These are phyloP conservation scores for Pleurotus ostreatus DNA, from an alignment of 768 basidiomycete genomes.

Conservation along the genomic window DNA sequence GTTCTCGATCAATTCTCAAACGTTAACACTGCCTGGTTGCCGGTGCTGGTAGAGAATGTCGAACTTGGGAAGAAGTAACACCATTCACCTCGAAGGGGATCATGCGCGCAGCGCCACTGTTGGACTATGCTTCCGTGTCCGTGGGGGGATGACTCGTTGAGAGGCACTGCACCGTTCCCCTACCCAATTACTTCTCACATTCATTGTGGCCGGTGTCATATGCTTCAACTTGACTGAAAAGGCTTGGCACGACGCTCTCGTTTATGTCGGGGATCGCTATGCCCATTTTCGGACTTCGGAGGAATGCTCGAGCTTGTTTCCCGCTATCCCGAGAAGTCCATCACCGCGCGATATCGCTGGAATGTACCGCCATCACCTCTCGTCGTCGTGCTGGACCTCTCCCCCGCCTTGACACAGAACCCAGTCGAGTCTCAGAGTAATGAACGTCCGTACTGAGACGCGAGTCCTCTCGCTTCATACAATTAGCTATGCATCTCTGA, in stretches of 20 bases:
- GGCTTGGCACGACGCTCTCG: not conserved
- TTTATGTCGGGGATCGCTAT: not conserved
- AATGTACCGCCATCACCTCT: constrained; percentile 3
- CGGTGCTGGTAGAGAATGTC: too few relatives aligned
- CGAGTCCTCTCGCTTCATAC: not conserved
- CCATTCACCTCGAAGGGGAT: too few relatives aligned
- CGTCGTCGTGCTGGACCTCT: not conserved
- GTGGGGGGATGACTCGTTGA: too few relatives aligned
- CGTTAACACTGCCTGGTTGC: too few relatives aligned
- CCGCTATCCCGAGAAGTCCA: not conserved
- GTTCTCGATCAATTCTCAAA: too few relatives aligned
- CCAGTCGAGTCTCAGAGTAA: not conserved
- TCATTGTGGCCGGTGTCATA: not conserved
- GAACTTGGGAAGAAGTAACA: too few relatives aligned
- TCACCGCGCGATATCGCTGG: not conserved
- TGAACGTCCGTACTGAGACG: not conserved
- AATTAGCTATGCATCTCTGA: not conserved
- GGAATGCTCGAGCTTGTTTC: not conserved
- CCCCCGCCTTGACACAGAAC: not conserved
- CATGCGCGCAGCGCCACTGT: too few relatives aligned
- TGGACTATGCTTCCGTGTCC: too few relatives aligned
- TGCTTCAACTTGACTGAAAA: not conserved
- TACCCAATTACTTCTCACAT: too few relatives aligned
- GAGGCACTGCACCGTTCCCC: too few relatives aligned
- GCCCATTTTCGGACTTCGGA: not conserved